Evolutionary conservation across 2,329 filamentous ascomycete genomes (phyloP), one percentile per base, ranked within the genome.

Genomic region (Byssochlamys sp.): DNA sequence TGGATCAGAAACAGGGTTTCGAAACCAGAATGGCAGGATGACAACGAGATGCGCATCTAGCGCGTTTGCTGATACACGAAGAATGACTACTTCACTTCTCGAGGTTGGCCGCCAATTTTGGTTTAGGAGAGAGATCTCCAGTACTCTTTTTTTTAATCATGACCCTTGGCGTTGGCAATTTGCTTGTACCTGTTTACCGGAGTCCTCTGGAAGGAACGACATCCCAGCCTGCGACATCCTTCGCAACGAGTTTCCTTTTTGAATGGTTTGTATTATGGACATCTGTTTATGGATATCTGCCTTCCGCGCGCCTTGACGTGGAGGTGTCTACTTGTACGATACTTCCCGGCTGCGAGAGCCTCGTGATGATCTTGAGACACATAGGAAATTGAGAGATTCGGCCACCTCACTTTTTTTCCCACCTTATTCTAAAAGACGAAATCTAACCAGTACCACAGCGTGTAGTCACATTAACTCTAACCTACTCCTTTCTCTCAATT

Each of bases 41-140:
- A 71, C 68, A 65, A 60, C 60, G 61, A 63, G 63, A 62, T 45
- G 39, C 4, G 63, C 60, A 58, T 54, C 59, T 57, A 64, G 53
- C 56, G 52, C 50, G 58, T 63, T 62, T 57, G 61, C 57, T 61
- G 66, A 63, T 65, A 67, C 58, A 63, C 55, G 59, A 55, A 57
- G 66, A 65, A 67, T 65, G 65, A 70, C 74, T 66, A 67, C 70
- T 69, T 69, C 72, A 66, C n/a, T 45, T 45, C 59, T 67, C 67
- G 75, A 78, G 76, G 75, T 73, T 76, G 76, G 77, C 74, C 74
- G 70, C 71, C 68, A 57, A 63, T 75, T 71, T 69, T 69, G 71
- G 75, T 75, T 74, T 73, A 67, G 62, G 67, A 63, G 59, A 68
- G 66, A 64, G 63, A 59, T 65, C 66, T 65, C 66, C 58, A 67